Evolutionary conservation across 805 yeast species (phyloP).

Genomic region (Kuraishia molischiana): DNA sequence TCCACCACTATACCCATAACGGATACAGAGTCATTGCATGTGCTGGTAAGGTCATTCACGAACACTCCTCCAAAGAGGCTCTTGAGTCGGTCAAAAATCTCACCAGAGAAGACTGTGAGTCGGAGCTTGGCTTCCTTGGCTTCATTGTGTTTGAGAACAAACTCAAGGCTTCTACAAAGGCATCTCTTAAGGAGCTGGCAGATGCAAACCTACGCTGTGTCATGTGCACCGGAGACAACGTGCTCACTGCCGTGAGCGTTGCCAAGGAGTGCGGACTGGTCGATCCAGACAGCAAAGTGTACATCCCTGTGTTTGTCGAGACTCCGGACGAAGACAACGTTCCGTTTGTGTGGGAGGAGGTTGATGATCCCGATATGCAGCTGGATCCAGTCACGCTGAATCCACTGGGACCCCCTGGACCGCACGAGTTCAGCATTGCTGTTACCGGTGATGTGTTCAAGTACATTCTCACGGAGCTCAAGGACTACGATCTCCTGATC

Average conservation of each 20-base stretch:
- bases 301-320: constrained; percentile 51
- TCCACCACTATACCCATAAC: constrained; percentile 81
- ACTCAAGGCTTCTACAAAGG: constrained; percentile 58
- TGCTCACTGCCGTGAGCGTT: constrained; percentile 90
- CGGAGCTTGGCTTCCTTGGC: constrained; percentile 66
- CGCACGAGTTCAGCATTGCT: constrained; percentile 54
- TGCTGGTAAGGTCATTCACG: constrained; percentile 48
- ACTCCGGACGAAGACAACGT: constrained; percentile 6
- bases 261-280: constrained; percentile 76
- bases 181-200: constrained; percentile 47
- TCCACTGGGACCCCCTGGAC: constrained; percentile 24
- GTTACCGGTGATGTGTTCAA: constrained; percentile 91
- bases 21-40: constrained; percentile 96
- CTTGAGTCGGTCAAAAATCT: constrained; percentile 35
- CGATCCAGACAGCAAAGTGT: constrained; percentile 31
- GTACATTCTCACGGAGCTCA: constrained; percentile 50
- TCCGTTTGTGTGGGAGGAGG: constrained; percentile 56
- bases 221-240: constrained; percentile 98
- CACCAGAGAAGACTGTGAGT: constrained; percentile 59
- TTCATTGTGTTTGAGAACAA: constrained; percentile 90
- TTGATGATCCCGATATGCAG: constrained; percentile 41
- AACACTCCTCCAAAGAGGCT: constrained; percentile 30
- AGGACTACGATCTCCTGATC: constrained; percentile 26
- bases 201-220: constrained; percentile 71
- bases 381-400: constrained; percentile 59